These are phyloP conservation scores for Fremontodendron californicum DNA, from an alignment of 345 rosid species.

Conservation along the genomic window DNA sequence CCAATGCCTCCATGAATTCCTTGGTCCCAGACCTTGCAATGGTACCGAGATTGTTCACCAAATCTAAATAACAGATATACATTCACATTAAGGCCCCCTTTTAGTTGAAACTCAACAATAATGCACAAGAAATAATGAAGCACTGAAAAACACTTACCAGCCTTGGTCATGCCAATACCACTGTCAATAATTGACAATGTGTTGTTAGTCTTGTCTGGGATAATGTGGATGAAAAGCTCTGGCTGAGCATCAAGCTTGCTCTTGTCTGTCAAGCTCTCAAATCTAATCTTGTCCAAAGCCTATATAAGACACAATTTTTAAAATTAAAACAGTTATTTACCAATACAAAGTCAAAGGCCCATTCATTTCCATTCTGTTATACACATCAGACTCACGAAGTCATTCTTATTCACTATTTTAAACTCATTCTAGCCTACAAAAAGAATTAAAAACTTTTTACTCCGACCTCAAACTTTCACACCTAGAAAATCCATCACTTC, in stretches of 20 bases:
- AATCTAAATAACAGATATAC: constrained; percentile 31
- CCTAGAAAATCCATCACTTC: background rate
- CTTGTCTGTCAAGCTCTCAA: constrained; percentile 86
- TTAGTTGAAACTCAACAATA: background rate
- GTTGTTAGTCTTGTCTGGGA: constrained; percentile 73
- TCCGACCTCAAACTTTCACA: background rate
- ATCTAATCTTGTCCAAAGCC: constrained; percentile 92
- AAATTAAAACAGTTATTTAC: background rate
- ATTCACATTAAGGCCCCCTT: background rate
- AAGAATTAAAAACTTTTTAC: background rate
- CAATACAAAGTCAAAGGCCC: background rate
- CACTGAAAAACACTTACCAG: constrained; percentile 40
- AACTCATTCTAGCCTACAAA: too few species aligned
- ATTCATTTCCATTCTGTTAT: background rate
- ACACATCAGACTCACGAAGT: background rate
- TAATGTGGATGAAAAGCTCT: constrained; percentile 74
- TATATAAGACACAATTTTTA: constrained; percentile 15
- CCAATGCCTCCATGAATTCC: constrained; percentile 85
- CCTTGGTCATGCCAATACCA: constrained; percentile 88
- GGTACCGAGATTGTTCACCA: constrained; percentile 87
- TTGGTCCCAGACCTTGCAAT: constrained; percentile 89
- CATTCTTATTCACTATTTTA: background rate
- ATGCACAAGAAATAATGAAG: background rate
- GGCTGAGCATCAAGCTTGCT: constrained; percentile 85
- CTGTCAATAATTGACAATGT: constrained; percentile 66